Evolutionary conservation across 192 early-diverging fungal species (phyloP).

Genomic region (Anaeromyces robustus): DNA sequence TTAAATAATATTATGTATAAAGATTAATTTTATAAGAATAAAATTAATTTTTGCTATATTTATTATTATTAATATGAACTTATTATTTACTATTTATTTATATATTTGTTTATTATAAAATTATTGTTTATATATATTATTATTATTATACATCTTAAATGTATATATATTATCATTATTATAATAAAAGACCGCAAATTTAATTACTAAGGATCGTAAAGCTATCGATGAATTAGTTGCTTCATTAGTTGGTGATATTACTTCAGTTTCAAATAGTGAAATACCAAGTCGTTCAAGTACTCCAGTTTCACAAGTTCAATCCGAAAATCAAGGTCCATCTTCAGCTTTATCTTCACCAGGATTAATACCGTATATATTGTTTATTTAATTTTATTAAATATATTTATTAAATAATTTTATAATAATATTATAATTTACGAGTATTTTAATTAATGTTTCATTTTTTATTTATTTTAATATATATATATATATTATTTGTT

Average conservation of each 20-base stretch:
- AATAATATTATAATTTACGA: too few relatives aligned
- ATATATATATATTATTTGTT: too few relatives aligned
- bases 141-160: too few relatives aligned
- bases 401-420: slow-evolving; percentile 6
- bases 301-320: slow-evolving; percentile 18
- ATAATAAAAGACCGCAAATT: background rate
- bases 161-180: background rate
- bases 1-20: background rate
- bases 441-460: too few relatives aligned
- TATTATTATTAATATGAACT: too few relatives aligned
- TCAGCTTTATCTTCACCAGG: slow-evolving; percentile 20
- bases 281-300: background rate
- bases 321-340: slow-evolving; percentile 24
- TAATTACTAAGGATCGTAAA: slow-evolving; percentile 23
- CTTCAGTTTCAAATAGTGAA: slow-evolving; percentile 11
- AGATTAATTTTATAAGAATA: too few relatives aligned
- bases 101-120: too few relatives aligned
- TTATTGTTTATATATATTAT: slow-evolving; percentile 2
- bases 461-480: too few relatives aligned
- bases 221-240: slow-evolving; percentile 79
- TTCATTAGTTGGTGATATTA: slow-evolving; percentile 59
- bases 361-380: slow-evolving; percentile 14
- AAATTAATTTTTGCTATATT: too few relatives aligned
- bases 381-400: slow-evolving; percentile 7
- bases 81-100: too few relatives aligned